A percentile compares a stretch with the other conserved stretches of the same genome.
These are phyloP conservation scores for Trichocladium uniseriatum DNA, from an alignment of 495 filamentous ascomycete genomes.

Conservation along the genomic window DNA sequence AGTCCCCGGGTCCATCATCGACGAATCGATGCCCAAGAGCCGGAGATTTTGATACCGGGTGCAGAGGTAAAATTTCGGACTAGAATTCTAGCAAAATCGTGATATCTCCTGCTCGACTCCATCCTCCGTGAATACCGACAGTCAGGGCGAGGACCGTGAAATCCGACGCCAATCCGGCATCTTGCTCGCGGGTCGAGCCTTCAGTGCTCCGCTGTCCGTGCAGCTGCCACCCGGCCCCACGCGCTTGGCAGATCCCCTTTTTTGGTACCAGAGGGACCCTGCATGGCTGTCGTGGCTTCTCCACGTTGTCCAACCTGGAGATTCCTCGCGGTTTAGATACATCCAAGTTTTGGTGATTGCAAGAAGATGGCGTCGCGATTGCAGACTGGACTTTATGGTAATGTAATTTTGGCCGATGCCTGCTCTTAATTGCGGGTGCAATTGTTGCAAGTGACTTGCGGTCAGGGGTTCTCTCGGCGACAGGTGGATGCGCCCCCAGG, in stretches of 20 bases:
- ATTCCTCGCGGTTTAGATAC: neutral
- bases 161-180: neutral
- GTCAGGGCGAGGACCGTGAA: too few species aligned
- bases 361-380: neutral
- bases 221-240: slow-evolving; percentile 1
- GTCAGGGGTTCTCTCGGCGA: neutral
- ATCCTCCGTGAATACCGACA: too few species aligned
- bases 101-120: too few species aligned
- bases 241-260: neutral
- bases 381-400: too few species aligned
- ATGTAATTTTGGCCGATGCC: neutral
- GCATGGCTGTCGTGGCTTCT: slow-evolving; percentile 3
- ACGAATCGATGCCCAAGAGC: too few species aligned
- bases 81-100: too few species aligned
- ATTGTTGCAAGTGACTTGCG: slow-evolving; percentile 13
- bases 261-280: neutral
- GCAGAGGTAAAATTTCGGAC: too few species aligned
- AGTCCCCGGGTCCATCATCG: too few species aligned
- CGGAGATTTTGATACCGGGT: too few species aligned
- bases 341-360: neutral
- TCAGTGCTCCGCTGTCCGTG: slow-evolving; percentile 3
- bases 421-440: neutral
- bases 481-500: slow-evolving; percentile 8
- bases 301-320: slow-evolving; percentile 2
- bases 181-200: neutral